Evolutionary conservation across 208 protist genomes (phyloP).

Genomic region (Polymyxa betae): DNA sequence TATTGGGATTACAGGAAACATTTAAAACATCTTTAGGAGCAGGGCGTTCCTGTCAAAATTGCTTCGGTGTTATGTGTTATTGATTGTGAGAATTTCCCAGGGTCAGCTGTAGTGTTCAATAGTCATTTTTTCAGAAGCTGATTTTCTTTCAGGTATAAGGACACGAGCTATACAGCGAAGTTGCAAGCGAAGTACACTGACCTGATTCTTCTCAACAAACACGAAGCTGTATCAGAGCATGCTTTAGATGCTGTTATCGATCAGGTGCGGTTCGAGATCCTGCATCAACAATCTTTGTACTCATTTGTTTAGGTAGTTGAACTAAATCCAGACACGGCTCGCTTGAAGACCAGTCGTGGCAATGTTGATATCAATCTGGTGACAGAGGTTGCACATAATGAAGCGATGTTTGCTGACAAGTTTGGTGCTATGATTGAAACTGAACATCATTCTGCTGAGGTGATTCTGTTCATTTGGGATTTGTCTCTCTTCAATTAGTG

Average conservation of each 20-base stretch:
- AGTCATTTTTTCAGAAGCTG: neutral
- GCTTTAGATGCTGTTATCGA: neutral
- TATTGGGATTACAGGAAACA: neutral
- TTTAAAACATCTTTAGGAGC: neutral
- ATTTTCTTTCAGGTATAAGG: conserved; percentile 26
- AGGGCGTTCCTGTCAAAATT: neutral
- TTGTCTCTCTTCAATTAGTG: neutral
- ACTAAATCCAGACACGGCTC: conserved; percentile 31
- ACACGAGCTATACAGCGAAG: neutral
- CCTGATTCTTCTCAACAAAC: conserved; percentile 34
- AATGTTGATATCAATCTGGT: neutral
- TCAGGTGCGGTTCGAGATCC: conserved; percentile 8
- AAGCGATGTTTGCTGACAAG: neutral
- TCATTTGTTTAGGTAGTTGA: neutral
- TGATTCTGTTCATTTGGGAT: neutral
- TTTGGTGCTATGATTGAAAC: neutral
- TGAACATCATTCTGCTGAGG: conserved; percentile 34
- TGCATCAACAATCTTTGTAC: neutral
- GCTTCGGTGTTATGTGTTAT: neutral
- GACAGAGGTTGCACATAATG: neutral
- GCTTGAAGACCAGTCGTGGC: neutral
- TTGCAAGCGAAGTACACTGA: conserved; percentile 49
- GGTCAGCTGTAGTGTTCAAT: neutral
- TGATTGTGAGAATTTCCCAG: conserved; percentile 50
- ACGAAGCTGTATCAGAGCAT: neutral